A percentile compares a stretch with the other conserved stretches of the same genome.
Conservation (phyloP, 2,329 filamentous ascomycete genomes). For the Fusarium phyllophilum region DNA sequence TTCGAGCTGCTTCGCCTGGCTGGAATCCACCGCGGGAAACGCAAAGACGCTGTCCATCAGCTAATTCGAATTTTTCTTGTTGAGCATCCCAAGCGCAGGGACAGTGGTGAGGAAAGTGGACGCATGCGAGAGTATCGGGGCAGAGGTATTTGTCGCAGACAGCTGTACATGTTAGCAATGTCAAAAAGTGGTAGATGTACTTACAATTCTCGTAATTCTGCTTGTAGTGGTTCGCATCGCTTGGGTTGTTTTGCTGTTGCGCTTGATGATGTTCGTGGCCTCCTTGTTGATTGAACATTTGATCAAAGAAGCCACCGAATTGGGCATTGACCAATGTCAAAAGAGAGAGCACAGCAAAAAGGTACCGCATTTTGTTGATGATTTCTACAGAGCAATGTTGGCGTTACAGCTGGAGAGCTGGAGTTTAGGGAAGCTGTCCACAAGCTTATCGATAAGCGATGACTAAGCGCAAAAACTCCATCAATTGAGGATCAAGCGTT, state of each 20-base stretch:
- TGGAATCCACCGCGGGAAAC: slow-evolving; percentile 80
- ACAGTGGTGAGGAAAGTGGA: slow-evolving; percentile 96
- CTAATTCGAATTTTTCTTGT: slow-evolving; percentile 81
- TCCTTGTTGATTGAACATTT: slow-evolving; percentile 80
- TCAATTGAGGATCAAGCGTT: slow-evolving; percentile 28
- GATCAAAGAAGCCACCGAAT: slow-evolving; percentile 93
- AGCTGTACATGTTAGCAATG: slow-evolving; percentile 58
- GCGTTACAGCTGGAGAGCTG: neutral
- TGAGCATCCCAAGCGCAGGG: slow-evolving; percentile 84
- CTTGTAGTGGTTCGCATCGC: slow-evolving; percentile 84
- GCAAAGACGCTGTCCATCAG: slow-evolving; percentile 78
- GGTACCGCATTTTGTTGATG: slow-evolving; percentile 45
- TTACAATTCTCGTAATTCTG: slow-evolving; percentile 74
- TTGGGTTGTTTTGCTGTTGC: slow-evolving; percentile 82
- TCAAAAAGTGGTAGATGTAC: slow-evolving; percentile 2
- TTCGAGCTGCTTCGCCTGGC: slow-evolving; percentile 75
- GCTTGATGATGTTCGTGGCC: slow-evolving; percentile 62
- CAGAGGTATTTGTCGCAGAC: slow-evolving; percentile 94
- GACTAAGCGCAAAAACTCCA: slow-evolving; percentile 47
- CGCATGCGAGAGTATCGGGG: slow-evolving; percentile 92
- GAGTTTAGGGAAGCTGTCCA: slow-evolving; percentile 40
- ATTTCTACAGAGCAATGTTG: neutral
- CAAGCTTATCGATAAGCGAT: slow-evolving; percentile 46
- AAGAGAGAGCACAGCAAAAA: slow-evolving; percentile 65
- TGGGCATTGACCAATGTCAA: slow-evolving; percentile 75